A percentile compares a stretch with the other conserved stretches of the same genome.
Evolutionary conservation across 2,329 filamentous ascomycete species (phyloP).

Genomic region (Curvularia sp.): DNA sequence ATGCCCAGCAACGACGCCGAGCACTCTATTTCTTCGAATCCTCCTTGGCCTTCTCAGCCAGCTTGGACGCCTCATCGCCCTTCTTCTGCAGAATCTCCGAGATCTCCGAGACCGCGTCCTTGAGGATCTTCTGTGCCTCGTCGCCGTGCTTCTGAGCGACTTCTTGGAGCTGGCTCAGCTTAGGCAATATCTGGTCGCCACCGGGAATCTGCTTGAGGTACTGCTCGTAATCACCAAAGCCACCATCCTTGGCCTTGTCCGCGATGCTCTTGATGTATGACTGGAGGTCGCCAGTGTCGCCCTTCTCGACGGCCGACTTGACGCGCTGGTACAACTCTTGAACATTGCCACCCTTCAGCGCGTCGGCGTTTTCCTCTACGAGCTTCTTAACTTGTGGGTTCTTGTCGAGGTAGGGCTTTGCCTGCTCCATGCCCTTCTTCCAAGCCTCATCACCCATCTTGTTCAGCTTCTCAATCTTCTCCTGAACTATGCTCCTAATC

Average conservation of each 20-base stretch:
- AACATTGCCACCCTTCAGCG: conserved; percentile 71
- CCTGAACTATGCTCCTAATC: conserved; percentile 68
- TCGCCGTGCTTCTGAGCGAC: conserved; percentile 71
- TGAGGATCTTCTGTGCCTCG: conserved; percentile 72
- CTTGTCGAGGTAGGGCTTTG: conserved; percentile 76
- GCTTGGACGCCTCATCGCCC: conserved; percentile 39
- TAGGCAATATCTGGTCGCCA: conserved; percentile 68
- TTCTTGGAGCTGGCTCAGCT: conserved; percentile 69
- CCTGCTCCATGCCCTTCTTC: conserved; percentile 73
- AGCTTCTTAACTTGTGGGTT: conserved; percentile 77
- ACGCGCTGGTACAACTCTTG: conserved; percentile 69
- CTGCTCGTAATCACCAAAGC: conserved; percentile 61
- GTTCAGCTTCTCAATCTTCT: conserved; percentile 72
- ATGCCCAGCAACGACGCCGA: neutral
- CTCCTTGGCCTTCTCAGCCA: conserved; percentile 47
- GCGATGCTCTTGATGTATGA: conserved; percentile 66
- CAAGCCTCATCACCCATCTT: conserved; percentile 75
- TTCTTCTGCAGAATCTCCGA: conserved; percentile 46
- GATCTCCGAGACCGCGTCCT: conserved; percentile 60
- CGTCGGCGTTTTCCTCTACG: conserved; percentile 72
- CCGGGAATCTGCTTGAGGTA: conserved; percentile 71
- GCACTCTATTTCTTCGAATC: conserved; percentile 43
- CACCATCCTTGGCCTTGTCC: conserved; percentile 64
- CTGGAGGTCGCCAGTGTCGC: conserved; percentile 65
- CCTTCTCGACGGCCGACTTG: conserved; percentile 67